Evolutionary conservation across 202 grass and related monocot species (phyloP).

Genomic region (Zoysia matrella): DNA sequence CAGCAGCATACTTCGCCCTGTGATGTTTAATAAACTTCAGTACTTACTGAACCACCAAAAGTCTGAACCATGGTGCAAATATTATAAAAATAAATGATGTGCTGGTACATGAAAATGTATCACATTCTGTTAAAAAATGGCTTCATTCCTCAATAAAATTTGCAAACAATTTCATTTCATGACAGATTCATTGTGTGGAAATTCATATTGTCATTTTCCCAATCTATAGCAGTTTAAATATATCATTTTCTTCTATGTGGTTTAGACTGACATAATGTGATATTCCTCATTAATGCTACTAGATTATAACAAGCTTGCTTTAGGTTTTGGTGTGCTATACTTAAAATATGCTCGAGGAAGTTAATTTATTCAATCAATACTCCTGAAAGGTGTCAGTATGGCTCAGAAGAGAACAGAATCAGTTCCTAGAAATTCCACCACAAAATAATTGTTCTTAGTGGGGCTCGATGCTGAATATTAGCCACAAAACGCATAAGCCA

Average conservation of each 20-base stretch:
- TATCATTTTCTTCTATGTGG: background rate
- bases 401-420: background rate
- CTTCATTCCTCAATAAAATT: background rate
- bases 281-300: background rate
- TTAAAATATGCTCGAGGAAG: background rate
- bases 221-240: background rate
- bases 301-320: background rate
- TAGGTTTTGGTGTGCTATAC: background rate
- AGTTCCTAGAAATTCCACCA: background rate
- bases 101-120: background rate
- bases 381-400: background rate
- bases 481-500: background rate
- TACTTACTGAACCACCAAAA: background rate
- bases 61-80: background rate
- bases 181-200: background rate
- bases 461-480: background rate
- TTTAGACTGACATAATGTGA: background rate
- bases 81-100: slow-evolving; percentile 1
- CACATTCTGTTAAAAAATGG: background rate
- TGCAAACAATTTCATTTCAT: background rate
- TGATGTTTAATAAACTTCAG: background rate
- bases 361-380: slow-evolving; percentile 24
- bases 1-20: background rate
- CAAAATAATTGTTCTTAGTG: background rate
- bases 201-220: background rate